phyloP scores from a whole-genome alignment of 441 rosid species.

The Lepidium campestre region DNA sequence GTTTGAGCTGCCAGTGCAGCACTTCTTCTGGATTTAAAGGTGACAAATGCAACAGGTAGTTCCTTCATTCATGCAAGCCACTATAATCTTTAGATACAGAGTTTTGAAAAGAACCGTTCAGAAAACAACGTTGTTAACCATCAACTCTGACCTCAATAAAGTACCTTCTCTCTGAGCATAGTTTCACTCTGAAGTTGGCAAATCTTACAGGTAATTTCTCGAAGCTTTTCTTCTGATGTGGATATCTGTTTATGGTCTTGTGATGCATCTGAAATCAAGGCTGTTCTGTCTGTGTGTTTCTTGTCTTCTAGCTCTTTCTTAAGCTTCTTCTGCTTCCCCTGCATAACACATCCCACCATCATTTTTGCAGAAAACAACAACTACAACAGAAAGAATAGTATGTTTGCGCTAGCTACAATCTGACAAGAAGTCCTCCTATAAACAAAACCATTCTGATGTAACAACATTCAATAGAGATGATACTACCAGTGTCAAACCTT shows the following conservation, averaged over 20 bases:
- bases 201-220: constrained; percentile 43
- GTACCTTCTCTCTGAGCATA: constrained; percentile 59
- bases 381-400: background rate
- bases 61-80: constrained; percentile 42
- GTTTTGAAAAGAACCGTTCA: background rate
- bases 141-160: background rate
- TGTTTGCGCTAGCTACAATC: background rate
- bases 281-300: constrained; percentile 30
- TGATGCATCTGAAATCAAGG: constrained; percentile 28
- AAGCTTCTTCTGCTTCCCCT: constrained; percentile 53
- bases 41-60: constrained; percentile 71
- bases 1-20: constrained; percentile 76
- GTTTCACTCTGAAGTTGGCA: constrained; percentile 46
- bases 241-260: constrained; percentile 30
- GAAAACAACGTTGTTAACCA: background rate
- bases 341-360: constrained; percentile 16
- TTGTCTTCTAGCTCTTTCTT: constrained; percentile 42
- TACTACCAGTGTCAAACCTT: constrained; percentile 22
- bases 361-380: background rate
- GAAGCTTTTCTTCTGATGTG: constrained; percentile 56
- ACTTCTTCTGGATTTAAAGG: constrained; percentile 68
- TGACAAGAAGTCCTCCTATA: background rate
- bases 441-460: background rate
- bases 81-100: background rate
- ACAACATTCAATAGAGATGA: background rate